Evolutionary conservation across 805 yeast species (phyloP).

Genomic region (Blastobotrys muscicola): DNA sequence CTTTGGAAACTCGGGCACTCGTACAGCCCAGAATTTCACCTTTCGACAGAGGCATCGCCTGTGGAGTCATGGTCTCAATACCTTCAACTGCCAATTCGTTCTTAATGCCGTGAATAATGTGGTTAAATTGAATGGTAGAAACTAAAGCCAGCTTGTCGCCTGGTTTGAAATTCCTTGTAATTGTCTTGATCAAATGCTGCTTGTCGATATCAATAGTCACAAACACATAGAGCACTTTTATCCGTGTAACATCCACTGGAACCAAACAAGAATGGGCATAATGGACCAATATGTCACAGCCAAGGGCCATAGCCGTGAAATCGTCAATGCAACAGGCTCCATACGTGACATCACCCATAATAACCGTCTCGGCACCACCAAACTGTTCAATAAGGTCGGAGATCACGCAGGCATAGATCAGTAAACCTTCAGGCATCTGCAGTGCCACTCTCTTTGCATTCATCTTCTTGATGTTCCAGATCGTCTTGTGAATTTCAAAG

Average conservation of each 20-base stretch:
- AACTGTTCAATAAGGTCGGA: constrained; percentile 90
- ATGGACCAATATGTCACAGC: constrained; percentile 90
- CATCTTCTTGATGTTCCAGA: constrained; percentile 79
- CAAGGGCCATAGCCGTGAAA: constrained; percentile 83
- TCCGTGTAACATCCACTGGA: constrained; percentile 84
- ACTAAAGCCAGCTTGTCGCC: constrained; percentile 72
- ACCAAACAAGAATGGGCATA: constrained; percentile 97
- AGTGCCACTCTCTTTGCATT: constrained; percentile 77
- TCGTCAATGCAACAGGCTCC: constrained; percentile 99
- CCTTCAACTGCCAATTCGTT: constrained; percentile 39
- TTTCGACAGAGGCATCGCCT: constrained; percentile 81
- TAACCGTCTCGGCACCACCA: constrained; percentile 61
- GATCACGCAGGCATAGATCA: constrained; percentile 81
- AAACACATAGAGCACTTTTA: constrained; percentile 89
- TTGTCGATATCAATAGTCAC: constrained; percentile 90
- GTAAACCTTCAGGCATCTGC: constrained; percentile 95
- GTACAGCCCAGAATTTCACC: constrained; percentile 98
- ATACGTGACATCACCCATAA: constrained; percentile 98
- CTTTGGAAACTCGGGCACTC: constrained; percentile 53
- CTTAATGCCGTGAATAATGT: constrained; percentile 74
- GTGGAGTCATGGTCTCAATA: constrained; percentile 72
- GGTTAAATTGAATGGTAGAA: constrained; percentile 96
- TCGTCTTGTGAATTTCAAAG: constrained; percentile 91
- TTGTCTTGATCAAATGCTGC: constrained; percentile 66
- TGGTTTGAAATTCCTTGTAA: constrained; percentile 53